Evolutionary conservation across 2,329 filamentous ascomycete species (phyloP), one percentile per base, ranked within the genome.

Genomic region (Huntiella moniliformis): DNA sequence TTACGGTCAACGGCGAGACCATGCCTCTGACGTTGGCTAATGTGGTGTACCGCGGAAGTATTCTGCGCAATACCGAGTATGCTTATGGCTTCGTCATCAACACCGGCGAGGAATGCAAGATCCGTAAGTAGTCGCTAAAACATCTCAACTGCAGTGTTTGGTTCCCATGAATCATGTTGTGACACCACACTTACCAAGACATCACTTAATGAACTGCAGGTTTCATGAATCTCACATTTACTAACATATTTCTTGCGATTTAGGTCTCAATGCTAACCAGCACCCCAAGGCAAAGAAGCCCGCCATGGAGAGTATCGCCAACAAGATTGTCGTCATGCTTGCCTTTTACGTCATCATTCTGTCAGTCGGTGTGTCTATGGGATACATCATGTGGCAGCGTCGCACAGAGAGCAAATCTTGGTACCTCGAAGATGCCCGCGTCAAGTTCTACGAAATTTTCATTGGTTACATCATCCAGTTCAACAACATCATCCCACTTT

Each of bases 381-480:
- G 82, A 15, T 94, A 94, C 56, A 67, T 79, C 50, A 70, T 81
- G 47, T 95, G 86, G 86, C 73, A 75, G 40, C 60, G 66, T 12
- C 64, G 68, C 4, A 76, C 74, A 7, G 85, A 93, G 57, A 61
- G 65, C 17, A 60, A 71, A 11, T 73, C 83, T 2, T 93, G 82
- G 79, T 95, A 93, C 55, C 65, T 95, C 13, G 60, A 67, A 3
- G 62, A 74, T 46, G 79, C 83, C 1, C 69, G 66, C 4, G 83
- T 94, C n/a, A 68, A 73, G 1, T 82, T 84, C 54, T 74, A 84
- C 52, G 77, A 86, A 32, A 85, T 92, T 50, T 79, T 95, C 52
- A 79, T 88, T 22, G 86, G 83, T 0, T 95, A 86, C 58, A 76
- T 93, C 53, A 94, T 96, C 61, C 88, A 94, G 76, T 93, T 93